These are phyloP conservation scores for Capillidium heterosporum DNA, from an alignment of 371 early-diverging fungal genomes.

Conservation along the genomic window DNA sequence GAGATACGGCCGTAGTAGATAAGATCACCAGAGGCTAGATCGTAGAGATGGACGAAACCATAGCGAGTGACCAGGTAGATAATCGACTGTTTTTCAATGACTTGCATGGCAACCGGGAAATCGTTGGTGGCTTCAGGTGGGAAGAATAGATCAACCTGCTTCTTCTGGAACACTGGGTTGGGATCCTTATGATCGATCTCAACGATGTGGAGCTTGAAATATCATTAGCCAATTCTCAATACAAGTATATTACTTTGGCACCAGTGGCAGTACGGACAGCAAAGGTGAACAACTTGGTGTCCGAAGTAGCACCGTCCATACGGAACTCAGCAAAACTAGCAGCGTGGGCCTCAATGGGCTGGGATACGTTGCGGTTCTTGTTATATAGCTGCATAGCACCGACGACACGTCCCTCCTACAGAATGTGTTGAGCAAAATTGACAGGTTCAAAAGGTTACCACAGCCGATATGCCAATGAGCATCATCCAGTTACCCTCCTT, in stretches of 20 bases:
- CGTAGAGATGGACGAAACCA: conserved; percentile 94
- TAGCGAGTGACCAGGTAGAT: conserved; percentile 90
- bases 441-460: conserved; percentile 16
- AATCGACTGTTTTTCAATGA: conserved; percentile 74
- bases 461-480: conserved; percentile 82
- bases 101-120: conserved; percentile 95
- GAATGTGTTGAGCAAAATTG: not conserved
- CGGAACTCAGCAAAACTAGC: conserved; percentile 83
- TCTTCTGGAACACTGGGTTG: conserved; percentile 77
- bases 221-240: not conserved
- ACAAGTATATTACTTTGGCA: conserved; percentile 44
- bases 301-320: conserved; percentile 51
- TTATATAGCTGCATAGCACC: conserved; percentile 93
- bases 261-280: conserved; percentile 61
- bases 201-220: conserved; percentile 74
- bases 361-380: conserved; percentile 79
- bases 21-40: conserved; percentile 80
- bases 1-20: conserved; percentile 93
- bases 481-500: conserved; percentile 85
- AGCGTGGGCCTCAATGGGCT: conserved; percentile 93
- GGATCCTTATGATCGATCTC: conserved; percentile 91
- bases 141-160: conserved; percentile 84
- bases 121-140: conserved; percentile 85
- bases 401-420: conserved; percentile 63
- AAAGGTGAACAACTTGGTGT: conserved; percentile 85